These are phyloP conservation scores for Fabrea salina DNA, from an alignment of 169 alveolate species.

Conservation along the genomic window DNA sequence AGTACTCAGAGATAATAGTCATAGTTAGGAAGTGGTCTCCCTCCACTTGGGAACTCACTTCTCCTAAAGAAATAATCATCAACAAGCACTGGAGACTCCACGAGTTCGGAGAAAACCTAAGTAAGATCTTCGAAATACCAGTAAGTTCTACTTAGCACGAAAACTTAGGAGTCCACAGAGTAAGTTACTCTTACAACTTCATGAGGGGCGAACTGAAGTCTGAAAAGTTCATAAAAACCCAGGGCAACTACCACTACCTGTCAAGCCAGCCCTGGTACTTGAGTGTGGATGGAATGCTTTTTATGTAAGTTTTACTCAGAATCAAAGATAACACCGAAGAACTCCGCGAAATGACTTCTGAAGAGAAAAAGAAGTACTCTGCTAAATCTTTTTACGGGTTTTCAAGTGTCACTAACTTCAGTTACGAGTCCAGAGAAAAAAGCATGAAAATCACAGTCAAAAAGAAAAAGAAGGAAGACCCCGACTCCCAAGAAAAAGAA, in stretches of 20 bases:
- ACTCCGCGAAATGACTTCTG: not conserved
- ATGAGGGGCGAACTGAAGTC: not conserved
- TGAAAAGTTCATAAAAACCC: not conserved
- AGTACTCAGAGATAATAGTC: not conserved
- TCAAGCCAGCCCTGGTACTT: not conserved
- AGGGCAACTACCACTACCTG: not conserved
- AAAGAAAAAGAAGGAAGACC: not conserved
- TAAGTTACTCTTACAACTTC: not conserved
- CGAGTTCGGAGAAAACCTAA: constrained; percentile 1
- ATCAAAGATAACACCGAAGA: constrained; percentile 7
- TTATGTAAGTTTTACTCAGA: constrained; percentile 11
- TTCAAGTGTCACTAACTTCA: too few relatives aligned
- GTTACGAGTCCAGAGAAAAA: too few relatives aligned
- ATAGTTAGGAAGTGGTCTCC: constrained; percentile 15
- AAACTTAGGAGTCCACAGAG: not conserved
- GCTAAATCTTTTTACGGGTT: not conserved
- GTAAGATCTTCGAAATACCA: not conserved
- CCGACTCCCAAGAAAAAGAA: too few relatives aligned
- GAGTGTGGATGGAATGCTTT: constrained; percentile 8
- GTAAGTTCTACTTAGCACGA: constrained; percentile 9
- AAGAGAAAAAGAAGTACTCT: constrained; percentile 26
- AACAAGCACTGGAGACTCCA: not conserved
- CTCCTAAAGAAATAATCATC: constrained; percentile 8
- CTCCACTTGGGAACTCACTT: constrained; percentile 22
- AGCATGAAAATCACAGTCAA: constrained; percentile 24